Base-by-base conservation (phyloP, 441 rosid species). In the Corymbia citriodora region DNA sequence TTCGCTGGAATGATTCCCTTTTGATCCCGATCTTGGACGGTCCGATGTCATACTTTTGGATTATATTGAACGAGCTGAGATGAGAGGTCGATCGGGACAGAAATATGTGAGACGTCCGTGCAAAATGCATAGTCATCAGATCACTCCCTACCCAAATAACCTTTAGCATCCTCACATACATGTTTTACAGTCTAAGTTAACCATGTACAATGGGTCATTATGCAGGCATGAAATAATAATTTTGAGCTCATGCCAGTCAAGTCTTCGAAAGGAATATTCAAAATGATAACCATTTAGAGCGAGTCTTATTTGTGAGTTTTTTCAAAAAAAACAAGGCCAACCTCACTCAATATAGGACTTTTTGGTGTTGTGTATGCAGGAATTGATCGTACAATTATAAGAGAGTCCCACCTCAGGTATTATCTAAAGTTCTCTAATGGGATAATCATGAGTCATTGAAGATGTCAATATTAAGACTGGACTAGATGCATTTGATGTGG, bases 131-230 rank as follows among this genome's bases (percentile, higher is more conserved):
- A 23, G 63, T 57, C 63, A 57, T 57, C 45, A 40, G 45, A 40
- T 40, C 45, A 40, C 45, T 40, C 63, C 63, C 9, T 57, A 23
- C 63, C 29, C 63, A 57, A 23, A 0, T 57, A 57, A 23, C 63
- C 1, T 57, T 57, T 23, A 57, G 27, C 63, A 57, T 9, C 10
- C 63, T 23, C 29, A 21, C 63, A 59, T 59, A 2, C 14, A 2
- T 25, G 63, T 59, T 59, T 59, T 59, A 0, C n/a, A 25, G 63
- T 59, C 10, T 29, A 59, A 59, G 63, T 23, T 59, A 25, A 59
- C 63, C 63, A 25, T 0, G 63, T 59, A 2, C 0, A 4, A 27
- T 1, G n/a, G 65, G 65, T 59, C 25, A 13, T 59, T 59, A 4
- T 59, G 65, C 23, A 59, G 65, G 25, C 25, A 0, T 25, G 65